Evolutionary conservation across 495 filamentous ascomycete species (phyloP), one percentile per base, ranked within the genome.

Genomic region (Hypomontagnella submonticulosa): DNA sequence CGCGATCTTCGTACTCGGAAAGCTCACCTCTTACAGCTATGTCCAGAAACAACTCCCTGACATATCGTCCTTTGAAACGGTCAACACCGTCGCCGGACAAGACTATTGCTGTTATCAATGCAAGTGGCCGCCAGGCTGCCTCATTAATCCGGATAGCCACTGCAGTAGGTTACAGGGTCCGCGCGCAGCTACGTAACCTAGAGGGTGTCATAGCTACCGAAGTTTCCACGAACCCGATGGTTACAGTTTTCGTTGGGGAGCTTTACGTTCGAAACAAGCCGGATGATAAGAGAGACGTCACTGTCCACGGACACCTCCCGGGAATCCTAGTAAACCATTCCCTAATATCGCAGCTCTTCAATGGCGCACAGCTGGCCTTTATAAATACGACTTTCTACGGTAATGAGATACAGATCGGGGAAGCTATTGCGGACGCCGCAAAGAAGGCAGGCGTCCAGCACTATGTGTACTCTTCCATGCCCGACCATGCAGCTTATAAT

Each of bases 371-470:
- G 57, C 81, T 93, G 36, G 95, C 95, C 57, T 99, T 97, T 76
- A 93, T 98, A 82, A 99, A 99, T 79, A 99, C 95, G 27, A 94
- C 92, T n/a, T 96, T 94, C 61, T 94, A 93, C 80, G 96, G 95
- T 32, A 93, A 98, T 73, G 95, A 99, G 81, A 84, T 93, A 42
- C 88, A 86, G 8, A 94, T 97, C 63, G 95, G 95, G 34, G 85
- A 89, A 63, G 88, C 89, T 0, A 80, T 97, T 40, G 95, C 95
- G 37, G 90, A 97, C 72, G 93, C 92, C 13, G 95, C 95, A 36
- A 95, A 94, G 71, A 86, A 82, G 67, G 89, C 90, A 47, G 88
- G 91, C 12, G 86, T 99, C 54, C 84, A 90, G 66, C 95, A 98
- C 74, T 97, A 94, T 76, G 85, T 99, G 74, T 99, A 96, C 78